Evolutionary conservation across 306 rosid genomes (phyloP).

Genomic region (Cajanus cajan): DNA sequence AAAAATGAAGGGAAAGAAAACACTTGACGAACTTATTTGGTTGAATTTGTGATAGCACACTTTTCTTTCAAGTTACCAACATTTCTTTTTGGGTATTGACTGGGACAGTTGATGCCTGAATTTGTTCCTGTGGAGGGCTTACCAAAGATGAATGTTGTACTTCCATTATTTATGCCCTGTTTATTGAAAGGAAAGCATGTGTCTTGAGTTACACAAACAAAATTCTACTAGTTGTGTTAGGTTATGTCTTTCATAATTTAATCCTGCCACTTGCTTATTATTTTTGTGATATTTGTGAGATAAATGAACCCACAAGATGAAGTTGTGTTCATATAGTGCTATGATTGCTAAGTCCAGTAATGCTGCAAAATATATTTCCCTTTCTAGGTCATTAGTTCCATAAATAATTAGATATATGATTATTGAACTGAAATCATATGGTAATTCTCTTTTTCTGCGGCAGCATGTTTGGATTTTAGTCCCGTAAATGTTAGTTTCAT

Average conservation of each 20-base stretch:
- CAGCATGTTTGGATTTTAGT: conserved; percentile 17
- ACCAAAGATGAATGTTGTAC: background rate
- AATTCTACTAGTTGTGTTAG: background rate
- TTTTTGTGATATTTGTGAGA: conserved; percentile 17
- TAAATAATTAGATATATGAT: conserved; percentile 16
- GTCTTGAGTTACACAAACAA: background rate
- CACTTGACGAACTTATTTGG: conserved; percentile 13
- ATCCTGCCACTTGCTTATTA: background rate
- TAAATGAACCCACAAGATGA: conserved; percentile 17
- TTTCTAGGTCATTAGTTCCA: background rate
- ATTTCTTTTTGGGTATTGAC: background rate
- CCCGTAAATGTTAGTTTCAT: conserved; percentile 9
- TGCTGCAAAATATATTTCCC: conserved; percentile 13
- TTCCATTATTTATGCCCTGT: background rate
- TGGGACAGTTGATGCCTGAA: background rate
- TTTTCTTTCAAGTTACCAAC: background rate
- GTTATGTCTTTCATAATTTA: conserved; percentile 15
- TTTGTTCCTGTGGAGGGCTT: background rate
- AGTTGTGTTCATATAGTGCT: conserved; percentile 7
- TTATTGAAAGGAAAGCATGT: conserved; percentile 1
- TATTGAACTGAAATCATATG: conserved; percentile 4
- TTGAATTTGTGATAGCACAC: background rate
- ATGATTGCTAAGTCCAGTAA: background rate
- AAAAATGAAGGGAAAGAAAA: conserved; percentile 7
- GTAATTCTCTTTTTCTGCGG: background rate